Evolutionary conservation across 495 filamentous ascomycete genomes (phyloP).

Genomic region (Thozetella sp.): DNA sequence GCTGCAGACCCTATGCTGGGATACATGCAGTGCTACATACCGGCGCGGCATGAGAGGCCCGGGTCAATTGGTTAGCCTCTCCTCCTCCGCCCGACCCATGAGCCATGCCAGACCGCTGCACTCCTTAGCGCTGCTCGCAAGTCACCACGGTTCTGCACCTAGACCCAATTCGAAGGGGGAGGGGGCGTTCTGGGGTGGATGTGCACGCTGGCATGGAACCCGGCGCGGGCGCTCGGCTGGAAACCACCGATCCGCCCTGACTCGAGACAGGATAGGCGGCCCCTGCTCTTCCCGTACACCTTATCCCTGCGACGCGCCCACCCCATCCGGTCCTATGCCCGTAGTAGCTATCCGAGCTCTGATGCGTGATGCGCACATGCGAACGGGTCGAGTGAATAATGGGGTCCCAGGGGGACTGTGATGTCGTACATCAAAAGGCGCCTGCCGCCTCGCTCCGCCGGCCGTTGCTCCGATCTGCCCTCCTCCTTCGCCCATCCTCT

Average conservation of each 20-base stretch:
- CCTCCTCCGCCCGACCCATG: not conserved
- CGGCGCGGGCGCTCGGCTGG: not conserved
- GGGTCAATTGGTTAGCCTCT: not conserved
- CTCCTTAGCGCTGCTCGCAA: too few species aligned
- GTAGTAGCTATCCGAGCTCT: not conserved
- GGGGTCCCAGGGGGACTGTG: not conserved
- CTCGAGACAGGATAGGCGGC: conserved; percentile 2
- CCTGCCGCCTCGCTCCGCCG: not conserved
- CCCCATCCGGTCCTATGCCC: not conserved
- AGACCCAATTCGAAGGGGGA: too few species aligned
- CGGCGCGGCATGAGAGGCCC: not conserved
- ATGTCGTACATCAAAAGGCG: not conserved
- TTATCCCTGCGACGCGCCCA: not conserved
- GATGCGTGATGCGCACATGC: not conserved
- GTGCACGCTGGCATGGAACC: not conserved
- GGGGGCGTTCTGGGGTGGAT: not conserved
- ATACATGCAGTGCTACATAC: too few species aligned
- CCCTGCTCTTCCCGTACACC: not conserved
- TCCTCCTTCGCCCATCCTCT: not conserved
- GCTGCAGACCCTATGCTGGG: too few species aligned
- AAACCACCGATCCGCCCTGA: not conserved
- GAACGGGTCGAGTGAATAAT: not conserved
- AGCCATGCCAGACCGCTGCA: not conserved
- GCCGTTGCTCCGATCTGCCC: not conserved
- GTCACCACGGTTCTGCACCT: not conserved